Evolutionary conservation across 176 grass and related monocot genomes (phyloP).

Genomic region (Zea mays): Zm-B73-REFERENCE-NAM-5.0 NC_050097.1:186295001-186295500

Average conservation of each 20-base stretch:
- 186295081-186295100: no score
- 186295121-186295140: slow-evolving; percentile 1
- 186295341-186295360: no score
- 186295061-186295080: no score
- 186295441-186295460: no score
- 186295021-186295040: background rate
- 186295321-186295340: slow-evolving; percentile 35
- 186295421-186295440: no score
- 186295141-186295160: slow-evolving; percentile 37
- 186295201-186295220: background rate
- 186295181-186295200: slow-evolving; percentile 18
- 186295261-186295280: slow-evolving; percentile 23
- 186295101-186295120: no score
- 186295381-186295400: no score
- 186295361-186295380: no score
- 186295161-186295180: slow-evolving; percentile 32
- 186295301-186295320: slow-evolving; percentile 15
- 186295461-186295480: no score
- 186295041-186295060: background rate
- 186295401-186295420: no score
- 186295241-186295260: slow-evolving; percentile 34
- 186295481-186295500: no score
- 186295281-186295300: slow-evolving; percentile 29
- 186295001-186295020: no score
- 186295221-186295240: slow-evolving; percentile 24